Evolutionary conservation across 257 asterid genomes (phyloP).

Genomic region (Oldenlandia corymbosa): DNA sequence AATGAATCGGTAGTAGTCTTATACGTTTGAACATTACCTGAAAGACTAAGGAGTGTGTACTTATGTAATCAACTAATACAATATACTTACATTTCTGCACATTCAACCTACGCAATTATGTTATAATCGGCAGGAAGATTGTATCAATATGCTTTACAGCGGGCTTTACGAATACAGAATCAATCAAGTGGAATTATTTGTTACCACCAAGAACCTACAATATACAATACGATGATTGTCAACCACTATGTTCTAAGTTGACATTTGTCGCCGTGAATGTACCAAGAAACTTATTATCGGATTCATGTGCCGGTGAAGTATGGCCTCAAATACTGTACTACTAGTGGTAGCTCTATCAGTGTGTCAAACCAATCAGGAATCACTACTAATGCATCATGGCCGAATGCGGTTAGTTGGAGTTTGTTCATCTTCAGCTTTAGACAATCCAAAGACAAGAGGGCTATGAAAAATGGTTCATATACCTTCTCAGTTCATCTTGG

Average conservation of each 20-base stretch:
- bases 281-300: neutral
- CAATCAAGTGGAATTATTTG: neutral
- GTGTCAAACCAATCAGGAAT: neutral
- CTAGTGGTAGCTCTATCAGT: neutral
- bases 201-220: neutral
- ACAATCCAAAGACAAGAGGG: no score
- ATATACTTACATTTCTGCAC: neutral
- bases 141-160: neutral
- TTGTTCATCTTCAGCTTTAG: no score
- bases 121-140: neutral
- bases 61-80: no score
- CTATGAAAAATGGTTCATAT: neutral
- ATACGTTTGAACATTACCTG: no score
- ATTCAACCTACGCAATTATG: neutral
- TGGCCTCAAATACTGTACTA: neutral
- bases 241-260: neutral
- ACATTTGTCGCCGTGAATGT: neutral
- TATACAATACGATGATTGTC: neutral
- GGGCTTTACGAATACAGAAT: neutral
- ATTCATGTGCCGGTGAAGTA: neutral
- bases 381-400: no score
- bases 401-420: no score
- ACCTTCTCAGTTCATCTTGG: slow-evolving; percentile 34
- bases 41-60: no score
- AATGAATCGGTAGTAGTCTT: no score